Conservation (phyloP, 1,139 yeast species). For the Yamadazyma conglobata region DNA sequence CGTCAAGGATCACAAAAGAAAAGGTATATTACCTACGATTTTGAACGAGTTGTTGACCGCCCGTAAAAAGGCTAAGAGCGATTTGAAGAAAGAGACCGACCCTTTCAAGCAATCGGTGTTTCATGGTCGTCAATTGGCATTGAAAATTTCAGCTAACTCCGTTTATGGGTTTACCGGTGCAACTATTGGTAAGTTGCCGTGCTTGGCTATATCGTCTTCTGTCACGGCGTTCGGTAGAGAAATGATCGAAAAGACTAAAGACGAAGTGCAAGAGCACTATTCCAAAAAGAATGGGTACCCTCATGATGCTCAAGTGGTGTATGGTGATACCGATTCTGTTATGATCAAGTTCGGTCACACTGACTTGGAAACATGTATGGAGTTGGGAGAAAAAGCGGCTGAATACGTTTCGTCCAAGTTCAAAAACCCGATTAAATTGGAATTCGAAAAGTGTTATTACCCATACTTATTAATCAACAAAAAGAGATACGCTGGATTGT, state of each 20-base stretch:
- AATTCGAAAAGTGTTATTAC: constrained; percentile 93
- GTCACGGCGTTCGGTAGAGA: constrained; percentile 94
- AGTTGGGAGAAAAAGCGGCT: constrained; percentile 92
- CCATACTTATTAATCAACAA: constrained; percentile 93
- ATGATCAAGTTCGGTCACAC: constrained; percentile 94
- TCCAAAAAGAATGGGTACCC: constrained; percentile 75
- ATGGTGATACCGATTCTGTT: constrained; percentile 99
- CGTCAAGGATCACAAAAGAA: constrained; percentile 65
- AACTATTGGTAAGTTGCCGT: constrained; percentile 93
- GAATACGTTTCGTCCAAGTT: constrained; percentile 76
- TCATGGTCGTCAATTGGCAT: constrained; percentile 95
- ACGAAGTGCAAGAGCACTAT: constrained; percentile 78
- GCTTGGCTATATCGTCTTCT: constrained; percentile 93
- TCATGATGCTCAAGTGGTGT: constrained; percentile 84
- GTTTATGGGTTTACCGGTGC: constrained; percentile 99
- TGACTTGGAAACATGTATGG: constrained; percentile 86
- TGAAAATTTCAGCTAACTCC: constrained; percentile 95
- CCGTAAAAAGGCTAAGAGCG: constrained; percentile 88
- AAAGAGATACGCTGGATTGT: constrained; percentile 94
- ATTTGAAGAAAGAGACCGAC: constrained; percentile 87
- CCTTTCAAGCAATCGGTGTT: constrained; percentile 91
- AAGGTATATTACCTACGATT: constrained; percentile 91
- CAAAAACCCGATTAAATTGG: constrained; percentile 84
- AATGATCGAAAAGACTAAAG: constrained; percentile 92
- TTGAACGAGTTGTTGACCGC: constrained; percentile 84